Evolutionary conservation across 768 basidiomycete species (phyloP), one percentile per base, ranked within the genome.

Genomic region (Rhodocollybia butyracea): DNA sequence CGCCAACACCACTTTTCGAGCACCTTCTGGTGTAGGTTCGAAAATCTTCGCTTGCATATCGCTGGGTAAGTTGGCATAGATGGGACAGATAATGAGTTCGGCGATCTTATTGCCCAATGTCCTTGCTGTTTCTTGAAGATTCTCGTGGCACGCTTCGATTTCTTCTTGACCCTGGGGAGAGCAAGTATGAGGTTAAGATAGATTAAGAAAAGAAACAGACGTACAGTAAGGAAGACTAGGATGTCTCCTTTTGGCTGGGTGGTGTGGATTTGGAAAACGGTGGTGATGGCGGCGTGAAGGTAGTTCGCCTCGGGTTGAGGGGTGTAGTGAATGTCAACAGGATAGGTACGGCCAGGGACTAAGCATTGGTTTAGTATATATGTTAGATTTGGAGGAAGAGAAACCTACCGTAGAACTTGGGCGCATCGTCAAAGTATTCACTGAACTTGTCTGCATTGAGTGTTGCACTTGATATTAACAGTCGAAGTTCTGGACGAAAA

Each of bases 11-110:
- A 99, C 95, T 73, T 99, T 99, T 55, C 97, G 80, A 26, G 97
- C 92, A 19, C 94, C 94, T 52, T 91, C 89, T 1, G 96, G 97
- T 4, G 97, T 99, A 1, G 97, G 96, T 70, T 99, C 97, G 70
- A 99, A 99, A 55, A 99, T 99, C 74, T 98, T 97, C 34, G 94
- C 90, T 68, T 99, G 97, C 95, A 99, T 95, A 58, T 99, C 97
- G 62, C 93, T 95, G 1, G 97, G 97, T n/a, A 99, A 73, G 68
- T 97, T 98, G 59, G 97, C 97, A 64, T 99, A 99, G 58, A 99
- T 99, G 3, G 97, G 97, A 64, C 95, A 98, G 57, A 99, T 82
- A 55, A 98, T 86, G 42, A 99, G 80, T 64, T 99, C 97, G 5
- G 84, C 81, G 43, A 98, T 89, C 73, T 98, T 98, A 75, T 98